Base-by-base conservation (phyloP, 352 stramenopile genomes). In the Phytophthora chlamydospora region DNA sequence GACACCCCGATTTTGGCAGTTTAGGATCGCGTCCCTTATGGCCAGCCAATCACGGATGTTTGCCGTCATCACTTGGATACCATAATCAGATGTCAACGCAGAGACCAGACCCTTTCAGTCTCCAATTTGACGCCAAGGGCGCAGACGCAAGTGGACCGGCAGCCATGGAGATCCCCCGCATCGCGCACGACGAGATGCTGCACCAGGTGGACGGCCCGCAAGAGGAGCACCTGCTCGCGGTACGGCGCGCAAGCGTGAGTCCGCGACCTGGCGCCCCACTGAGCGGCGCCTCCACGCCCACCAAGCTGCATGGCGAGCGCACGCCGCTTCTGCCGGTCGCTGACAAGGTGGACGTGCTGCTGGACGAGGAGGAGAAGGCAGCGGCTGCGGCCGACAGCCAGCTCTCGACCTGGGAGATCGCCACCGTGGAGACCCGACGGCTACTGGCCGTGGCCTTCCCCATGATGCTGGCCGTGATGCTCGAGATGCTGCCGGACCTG, bases 141-240 rank as follows among this genome's bases (percentile, higher is more conserved):
- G 16, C 56, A 66, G 14, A 9, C 31, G 14, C 56, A 66, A 59
- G 45, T 52, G 29, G 32, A 54, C 17, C 17, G 19, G n/a, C 50
- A 42, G 12, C 51, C 31, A 88, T 88, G 78, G 78, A 85, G 13
- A 55, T 83, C 19, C 58, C 73, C 16, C 78, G 66, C 9, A 65
- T 79, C 48, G 47, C 72, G 50, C 74, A 88, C 60, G 78, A 89
- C 47, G 74, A 83, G 56, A 44, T 85, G 27, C 65, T 86, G 17
- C 78, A 75, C 46, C 51, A 77, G 42, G 62, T 86, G 40, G 76
- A 86, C 17, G 73, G 74, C 27, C 64, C 66, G 27, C 76, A 74
- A 49, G 71, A 75, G 40, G 51, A 71, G 40, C 63, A 84, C 19
- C 42, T 75, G 14, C 40, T 80, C 16, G 45, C 21, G 6, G 13